Percentiles rank a stretch among this genome's conserved stretches.
phyloP scores from a whole-genome alignment of 371 early-diverging fungal species.

The Zychaea mexicana region DNA sequence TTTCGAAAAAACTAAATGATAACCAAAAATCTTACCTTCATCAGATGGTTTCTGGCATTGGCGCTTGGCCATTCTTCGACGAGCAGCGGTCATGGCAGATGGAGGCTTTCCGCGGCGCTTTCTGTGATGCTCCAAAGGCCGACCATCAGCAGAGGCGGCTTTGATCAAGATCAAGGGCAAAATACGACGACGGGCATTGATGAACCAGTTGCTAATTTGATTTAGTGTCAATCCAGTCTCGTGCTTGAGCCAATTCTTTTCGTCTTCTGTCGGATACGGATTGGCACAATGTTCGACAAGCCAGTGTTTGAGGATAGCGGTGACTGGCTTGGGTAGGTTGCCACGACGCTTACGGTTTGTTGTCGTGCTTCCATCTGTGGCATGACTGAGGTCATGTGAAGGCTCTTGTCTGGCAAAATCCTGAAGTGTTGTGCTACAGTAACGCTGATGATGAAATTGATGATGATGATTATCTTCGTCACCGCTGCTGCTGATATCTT shows the following conservation, averaged over 20 bases:
- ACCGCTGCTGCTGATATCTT: constrained; percentile 7
- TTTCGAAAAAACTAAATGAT: background rate
- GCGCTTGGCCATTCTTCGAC: constrained; percentile 6
- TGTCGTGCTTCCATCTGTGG: background rate
- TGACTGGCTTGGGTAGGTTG: constrained; percentile 58
- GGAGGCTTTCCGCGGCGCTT: constrained; percentile 22
- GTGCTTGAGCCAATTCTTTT: constrained; percentile 85
- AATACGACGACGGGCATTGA: constrained; percentile 74
- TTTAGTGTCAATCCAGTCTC: constrained; percentile 79
- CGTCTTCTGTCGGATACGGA: constrained; percentile 82
- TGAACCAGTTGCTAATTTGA: constrained; percentile 86
- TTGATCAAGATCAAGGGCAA: constrained; percentile 28
- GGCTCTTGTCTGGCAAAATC: constrained; percentile 11
- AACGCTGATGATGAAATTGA: background rate
- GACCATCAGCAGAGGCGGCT: constrained; percentile 6
- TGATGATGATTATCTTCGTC: background rate
- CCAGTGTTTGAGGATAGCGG: constrained; percentile 67
- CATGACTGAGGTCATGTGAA: constrained; percentile 18
- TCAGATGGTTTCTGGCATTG: background rate
- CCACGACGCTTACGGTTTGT: constrained; percentile 40
- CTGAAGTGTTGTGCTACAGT: constrained; percentile 6
- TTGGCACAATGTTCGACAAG: constrained; percentile 68
- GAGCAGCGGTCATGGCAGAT: constrained; percentile 8
- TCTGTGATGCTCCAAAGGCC: constrained; percentile 13
- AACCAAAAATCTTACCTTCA: background rate